Base-by-base conservation (phyloP, 257 asterid species). In the Cruciata laevipes region DNA sequence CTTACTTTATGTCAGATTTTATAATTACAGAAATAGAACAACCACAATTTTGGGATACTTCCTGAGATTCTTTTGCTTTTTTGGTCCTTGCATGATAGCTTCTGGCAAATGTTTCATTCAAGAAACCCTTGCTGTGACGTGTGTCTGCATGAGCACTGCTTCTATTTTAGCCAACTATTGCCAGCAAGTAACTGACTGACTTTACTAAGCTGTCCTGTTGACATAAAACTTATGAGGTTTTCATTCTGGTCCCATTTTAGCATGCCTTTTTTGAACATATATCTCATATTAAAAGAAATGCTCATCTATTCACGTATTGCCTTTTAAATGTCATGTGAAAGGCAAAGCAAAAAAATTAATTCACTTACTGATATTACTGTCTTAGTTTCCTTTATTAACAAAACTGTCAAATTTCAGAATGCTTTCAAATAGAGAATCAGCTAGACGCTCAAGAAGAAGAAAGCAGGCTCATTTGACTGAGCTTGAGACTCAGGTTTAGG, bases 361-460 rank as follows among this genome's bases (percentile, higher is more conserved):
- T 12, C 10, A 27, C 24, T 4, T 12, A 27, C 37, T 6, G 37
- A 32, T 6, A 6, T 38, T 38, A n/a, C 2, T 20, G 14, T 20
- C 25, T 35, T n/a, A 5, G 7, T 20, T 24, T 61, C 49, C 33
- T 60, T 51, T 64, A 61, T 58, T 65, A 17, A 27, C 61, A 23
- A 51, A n/a, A 49, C 61, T 51, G 21, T 40, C 52, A 35, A 71
- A 12, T 42, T 42, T 70, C 91, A 93, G 99, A 81, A 93, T 93
- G 99, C 94, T 93, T 76, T 93, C 99, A 56, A 93, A 93, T 78
- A 82, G 99, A 85, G 99, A 93, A 81, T 93, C 99, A 51, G 99
- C 99, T 81, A 85, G 97, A 17, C 97, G 97, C 72, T 93, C 99
- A 67, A 85, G 99, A 79, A 81, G 99, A 81, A 85, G 99, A 78